Evolutionary conservation across 1,284 basidiomycete genomes (phyloP), one percentile per base, ranked within the genome.

Genomic region (Ganoderma boninense): DNA sequence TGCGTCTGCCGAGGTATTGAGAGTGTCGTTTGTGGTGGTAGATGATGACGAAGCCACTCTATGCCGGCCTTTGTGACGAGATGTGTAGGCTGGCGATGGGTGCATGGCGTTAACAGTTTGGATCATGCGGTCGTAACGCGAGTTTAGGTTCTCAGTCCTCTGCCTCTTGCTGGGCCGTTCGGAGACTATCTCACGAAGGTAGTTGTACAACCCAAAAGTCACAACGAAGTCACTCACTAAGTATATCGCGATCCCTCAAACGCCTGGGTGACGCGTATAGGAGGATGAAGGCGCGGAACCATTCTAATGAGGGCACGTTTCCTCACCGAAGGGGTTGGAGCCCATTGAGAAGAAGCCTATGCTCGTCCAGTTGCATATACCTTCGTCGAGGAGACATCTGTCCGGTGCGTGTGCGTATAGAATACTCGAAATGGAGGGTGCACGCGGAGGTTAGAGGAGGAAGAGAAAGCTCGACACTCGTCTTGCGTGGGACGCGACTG

Each of bases 41-140:
- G 75, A 74, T 11, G 82, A 81, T 20, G 86, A 87, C 60, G 77
- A 74, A 29, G 80, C 75, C 46, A 82, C 79, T 14, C 70, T 77
- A 49, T 81, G 80, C 20, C 72, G 75, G 40, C 68, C 76, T 52
- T 71, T 13, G 46, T 43, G 70, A 3, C 80, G 72, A 18, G 76
- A 67, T 42, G 65, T 69, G 40, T 64, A 70, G 56, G 70, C 59
- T 38, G 68, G 69, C 20, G 74, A 76, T 2, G 78, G 76, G 62
- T 83, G 80, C 32, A 84, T 79, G 35, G 82, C 71, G 66, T 86
- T 84, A 80, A 91, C 87, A 4, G 86, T 84, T 64, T 87, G 83
- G 29, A 92, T 81, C 91, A 93, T 92, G 59, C 83, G 83, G 77
- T 93, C 91, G 72, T 87, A 92, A 44, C 86, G 86, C 29, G 84